phyloP scores from a whole-genome alignment of 495 filamentous ascomycete genomes.

The Hyaloscypha hepaticicola region DNA sequence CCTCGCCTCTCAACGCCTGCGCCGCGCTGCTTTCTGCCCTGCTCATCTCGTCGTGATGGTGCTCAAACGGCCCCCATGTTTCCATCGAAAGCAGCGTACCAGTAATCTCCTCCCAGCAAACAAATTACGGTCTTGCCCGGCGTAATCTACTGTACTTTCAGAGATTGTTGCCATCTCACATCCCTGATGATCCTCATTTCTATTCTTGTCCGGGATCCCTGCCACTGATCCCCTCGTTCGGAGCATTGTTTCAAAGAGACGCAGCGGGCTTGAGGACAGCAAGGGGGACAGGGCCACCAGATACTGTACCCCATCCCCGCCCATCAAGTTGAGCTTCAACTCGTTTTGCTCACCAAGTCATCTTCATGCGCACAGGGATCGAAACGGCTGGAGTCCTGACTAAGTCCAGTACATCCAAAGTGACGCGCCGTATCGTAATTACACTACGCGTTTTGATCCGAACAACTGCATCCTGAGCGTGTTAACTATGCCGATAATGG shows the following conservation, averaged over 20 bases:
- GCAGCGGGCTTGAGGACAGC: slow-evolving; percentile 20
- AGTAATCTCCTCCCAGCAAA: background rate
- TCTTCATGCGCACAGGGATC: slow-evolving; percentile 26
- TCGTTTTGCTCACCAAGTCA: slow-evolving; percentile 17
- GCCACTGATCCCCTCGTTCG: slow-evolving; percentile 15
- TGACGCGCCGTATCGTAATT: background rate
- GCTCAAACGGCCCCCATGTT: slow-evolving; percentile 4
- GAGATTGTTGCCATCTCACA: slow-evolving; percentile 4
- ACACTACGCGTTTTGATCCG: background rate
- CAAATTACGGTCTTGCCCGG: no score
- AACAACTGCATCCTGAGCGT: background rate
- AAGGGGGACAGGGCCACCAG: slow-evolving; percentile 8
- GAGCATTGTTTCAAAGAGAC: slow-evolving; percentile 32
- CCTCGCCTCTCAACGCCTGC: background rate
- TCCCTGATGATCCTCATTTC: slow-evolving; percentile 11
- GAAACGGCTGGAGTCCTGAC: slow-evolving; percentile 7
- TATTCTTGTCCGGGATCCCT: slow-evolving; percentile 22
- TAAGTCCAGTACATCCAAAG: slow-evolving; percentile 10
- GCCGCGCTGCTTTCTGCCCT: background rate
- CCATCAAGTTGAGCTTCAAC: slow-evolving; percentile 19
- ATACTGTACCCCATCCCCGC: background rate
- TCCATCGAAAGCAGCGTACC: background rate
- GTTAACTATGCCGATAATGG: background rate
- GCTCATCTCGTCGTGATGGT: background rate
- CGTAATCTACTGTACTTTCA: background rate